Evolutionary conservation across 2,329 filamentous ascomycete genomes (phyloP).

Genomic region (Fusarium camptoceras): DNA sequence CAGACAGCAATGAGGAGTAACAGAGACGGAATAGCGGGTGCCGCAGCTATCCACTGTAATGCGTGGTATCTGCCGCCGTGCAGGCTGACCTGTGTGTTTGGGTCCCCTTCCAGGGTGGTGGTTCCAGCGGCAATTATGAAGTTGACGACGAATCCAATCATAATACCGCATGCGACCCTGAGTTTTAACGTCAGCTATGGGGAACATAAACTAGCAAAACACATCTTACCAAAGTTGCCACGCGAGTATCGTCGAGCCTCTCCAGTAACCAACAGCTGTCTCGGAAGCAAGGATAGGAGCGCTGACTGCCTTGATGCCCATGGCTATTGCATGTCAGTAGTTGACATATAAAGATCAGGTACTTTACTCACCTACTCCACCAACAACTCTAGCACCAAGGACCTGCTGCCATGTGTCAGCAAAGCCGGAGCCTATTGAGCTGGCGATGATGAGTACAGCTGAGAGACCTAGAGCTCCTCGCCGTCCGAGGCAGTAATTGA

Average conservation of each 20-base stretch:
- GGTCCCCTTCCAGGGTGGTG: conserved; percentile 1
- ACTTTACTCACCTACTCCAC: conserved; percentile 23
- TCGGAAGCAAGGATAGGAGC: conserved; percentile 61
- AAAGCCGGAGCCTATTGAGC: conserved; percentile 52
- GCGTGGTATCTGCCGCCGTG: conserved; percentile 22
- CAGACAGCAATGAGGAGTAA: conserved; percentile 50
- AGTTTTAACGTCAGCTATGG: background rate
- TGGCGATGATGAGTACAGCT: conserved; percentile 53
- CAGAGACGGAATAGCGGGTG: conserved; percentile 52
- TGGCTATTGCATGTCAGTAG: conserved; percentile 47
- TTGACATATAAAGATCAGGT: accelerated
- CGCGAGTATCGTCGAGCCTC: conserved; percentile 59
- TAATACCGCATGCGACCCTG: conserved; percentile 45
- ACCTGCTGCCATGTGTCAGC: conserved; percentile 48
- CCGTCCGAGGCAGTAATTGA: conserved; percentile 54
- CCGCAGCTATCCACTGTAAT: conserved; percentile 51
- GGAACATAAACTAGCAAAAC: background rate
- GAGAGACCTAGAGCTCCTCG: conserved; percentile 54
- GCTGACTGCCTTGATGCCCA: conserved; percentile 63
- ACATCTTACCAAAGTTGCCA: conserved; percentile 59
- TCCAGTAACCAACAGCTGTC: conserved; percentile 60
- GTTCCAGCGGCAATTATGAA: conserved; percentile 28
- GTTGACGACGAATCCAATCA: conserved; percentile 42
- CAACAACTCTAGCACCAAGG: conserved; percentile 46
- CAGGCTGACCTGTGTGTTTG: background rate